These are phyloP conservation scores for Globisporangium okanoganense DNA, from an alignment of 352 stramenopile species.

Conservation along the genomic window DNA sequence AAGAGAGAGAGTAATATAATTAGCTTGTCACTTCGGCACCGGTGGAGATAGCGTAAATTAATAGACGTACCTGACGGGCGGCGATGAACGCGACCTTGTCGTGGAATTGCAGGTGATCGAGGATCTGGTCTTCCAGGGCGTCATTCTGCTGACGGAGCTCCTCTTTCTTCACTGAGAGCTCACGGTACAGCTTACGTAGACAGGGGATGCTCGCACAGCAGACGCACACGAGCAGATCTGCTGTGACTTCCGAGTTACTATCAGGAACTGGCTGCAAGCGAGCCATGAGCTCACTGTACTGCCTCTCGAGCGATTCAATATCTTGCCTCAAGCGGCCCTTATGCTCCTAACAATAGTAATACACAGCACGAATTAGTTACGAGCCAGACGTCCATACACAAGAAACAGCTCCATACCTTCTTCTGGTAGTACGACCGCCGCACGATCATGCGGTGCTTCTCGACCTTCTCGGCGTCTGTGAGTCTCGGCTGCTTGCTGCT, in stretches of 20 bases:
- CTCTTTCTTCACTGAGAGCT: constrained; percentile 24
- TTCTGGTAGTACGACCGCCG: constrained; percentile 39
- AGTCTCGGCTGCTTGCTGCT: constrained; percentile 13
- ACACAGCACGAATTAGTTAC: neutral
- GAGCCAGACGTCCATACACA: neutral
- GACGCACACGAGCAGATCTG: constrained; percentile 11
- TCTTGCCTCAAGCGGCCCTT: constrained; percentile 24
- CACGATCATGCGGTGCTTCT: constrained; percentile 53
- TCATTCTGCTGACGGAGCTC: constrained; percentile 21
- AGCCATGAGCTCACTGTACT: constrained; percentile 25
- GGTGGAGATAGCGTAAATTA: neutral
- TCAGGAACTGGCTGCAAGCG: constrained; percentile 2
- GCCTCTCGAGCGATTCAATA: constrained; percentile 22
- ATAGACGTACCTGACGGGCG: constrained; percentile 12
- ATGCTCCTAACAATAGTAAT: constrained; percentile 10
- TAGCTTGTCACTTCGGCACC: neutral
- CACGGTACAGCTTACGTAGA: constrained; percentile 16
- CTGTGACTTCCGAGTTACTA: neutral
- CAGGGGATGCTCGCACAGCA: constrained; percentile 7
- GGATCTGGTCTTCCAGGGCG: constrained; percentile 24
- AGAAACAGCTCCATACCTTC: constrained; percentile 12
- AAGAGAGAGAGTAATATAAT: no score
- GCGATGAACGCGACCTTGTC: constrained; percentile 23
- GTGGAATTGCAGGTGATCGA: constrained; percentile 20
- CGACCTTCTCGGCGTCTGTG: constrained; percentile 34